Conservation (phyloP, 441 rosid species). For the Populus hybrid region DNA sequence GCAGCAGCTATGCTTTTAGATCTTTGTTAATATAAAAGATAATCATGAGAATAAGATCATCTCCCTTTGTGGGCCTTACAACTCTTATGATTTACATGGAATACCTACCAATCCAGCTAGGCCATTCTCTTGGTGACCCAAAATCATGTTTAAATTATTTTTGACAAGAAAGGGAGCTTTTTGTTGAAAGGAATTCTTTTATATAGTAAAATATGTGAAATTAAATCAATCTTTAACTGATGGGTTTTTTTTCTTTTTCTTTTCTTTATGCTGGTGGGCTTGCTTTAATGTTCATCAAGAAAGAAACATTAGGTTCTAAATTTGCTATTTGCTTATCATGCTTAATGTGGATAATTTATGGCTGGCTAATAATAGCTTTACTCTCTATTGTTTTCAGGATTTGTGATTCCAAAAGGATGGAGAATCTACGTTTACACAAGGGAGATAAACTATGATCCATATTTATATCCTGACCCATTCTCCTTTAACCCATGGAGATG, state of each 20-base stretch:
- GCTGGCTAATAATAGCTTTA: neutral
- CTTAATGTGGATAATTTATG: neutral
- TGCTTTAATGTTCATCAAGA: no score
- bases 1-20: constrained; percentile 19
- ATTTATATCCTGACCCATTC: no score
- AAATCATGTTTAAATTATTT: no score
- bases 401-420: constrained; percentile 85
- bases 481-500: no score
- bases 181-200: neutral
- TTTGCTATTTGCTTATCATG: neutral
- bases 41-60: constrained; percentile 19
- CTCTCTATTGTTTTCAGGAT: constrained; percentile 42
- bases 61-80: constrained; percentile 40
- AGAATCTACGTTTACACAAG: constrained; percentile 91
- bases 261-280: no score
- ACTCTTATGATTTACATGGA: constrained; percentile 41
- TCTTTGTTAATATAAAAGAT: constrained; percentile 1
- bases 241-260: no score
- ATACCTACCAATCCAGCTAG: constrained; percentile 46
- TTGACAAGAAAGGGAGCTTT: neutral
- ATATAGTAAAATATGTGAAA: neutral
- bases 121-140: constrained; percentile 30
- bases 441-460: no score
- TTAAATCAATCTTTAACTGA: neutral
- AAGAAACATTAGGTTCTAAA: neutral